These are phyloP conservation scores for Trypanosomatidae sp. DNA, from an alignment of 208 protist species.

Conservation along the genomic window DNA sequence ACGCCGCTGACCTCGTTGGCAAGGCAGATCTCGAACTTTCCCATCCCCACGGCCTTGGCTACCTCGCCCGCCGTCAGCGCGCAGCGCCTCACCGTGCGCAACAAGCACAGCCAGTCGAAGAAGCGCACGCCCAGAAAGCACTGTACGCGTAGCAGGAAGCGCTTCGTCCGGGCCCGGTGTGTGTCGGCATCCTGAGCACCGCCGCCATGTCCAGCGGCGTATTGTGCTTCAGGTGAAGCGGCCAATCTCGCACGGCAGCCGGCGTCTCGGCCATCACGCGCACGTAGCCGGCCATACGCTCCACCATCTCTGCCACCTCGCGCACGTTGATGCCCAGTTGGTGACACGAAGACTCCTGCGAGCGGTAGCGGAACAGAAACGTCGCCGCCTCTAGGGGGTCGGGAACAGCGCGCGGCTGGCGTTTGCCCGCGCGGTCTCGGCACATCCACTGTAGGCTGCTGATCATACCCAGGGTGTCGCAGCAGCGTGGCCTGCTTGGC, in stretches of 20 bases:
- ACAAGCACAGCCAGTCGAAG: too few relatives aligned
- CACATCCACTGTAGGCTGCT: too few relatives aligned
- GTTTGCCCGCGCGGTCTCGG: too few relatives aligned
- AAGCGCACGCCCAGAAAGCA: too few relatives aligned
- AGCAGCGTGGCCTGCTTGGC: too few relatives aligned
- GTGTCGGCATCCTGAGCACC: constrained; percentile 4
- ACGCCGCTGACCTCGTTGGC: too few relatives aligned
- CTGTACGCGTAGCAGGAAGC: neutral
- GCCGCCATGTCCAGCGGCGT: constrained; percentile 8
- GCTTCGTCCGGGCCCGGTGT: constrained; percentile 1
- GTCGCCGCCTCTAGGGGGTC: neutral
- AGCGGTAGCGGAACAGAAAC: constrained; percentile 1
- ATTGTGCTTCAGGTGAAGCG: constrained; percentile 6
- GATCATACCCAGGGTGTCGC: too few relatives aligned
- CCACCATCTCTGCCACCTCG: constrained; percentile 2
- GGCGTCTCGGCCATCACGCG: neutral
- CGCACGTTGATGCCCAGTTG: neutral
- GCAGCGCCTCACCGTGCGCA: too few relatives aligned
- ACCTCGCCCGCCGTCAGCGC: too few relatives aligned
- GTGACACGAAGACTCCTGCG: constrained; percentile 3
- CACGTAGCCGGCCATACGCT: neutral
- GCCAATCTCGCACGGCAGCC: neutral
- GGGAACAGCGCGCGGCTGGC: too few relatives aligned
- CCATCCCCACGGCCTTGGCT: too few relatives aligned
- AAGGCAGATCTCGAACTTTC: too few relatives aligned